Evolutionary conservation across 2,329 filamentous ascomycete genomes (phyloP).

Genomic region (Xylariaceae sp.): DNA sequence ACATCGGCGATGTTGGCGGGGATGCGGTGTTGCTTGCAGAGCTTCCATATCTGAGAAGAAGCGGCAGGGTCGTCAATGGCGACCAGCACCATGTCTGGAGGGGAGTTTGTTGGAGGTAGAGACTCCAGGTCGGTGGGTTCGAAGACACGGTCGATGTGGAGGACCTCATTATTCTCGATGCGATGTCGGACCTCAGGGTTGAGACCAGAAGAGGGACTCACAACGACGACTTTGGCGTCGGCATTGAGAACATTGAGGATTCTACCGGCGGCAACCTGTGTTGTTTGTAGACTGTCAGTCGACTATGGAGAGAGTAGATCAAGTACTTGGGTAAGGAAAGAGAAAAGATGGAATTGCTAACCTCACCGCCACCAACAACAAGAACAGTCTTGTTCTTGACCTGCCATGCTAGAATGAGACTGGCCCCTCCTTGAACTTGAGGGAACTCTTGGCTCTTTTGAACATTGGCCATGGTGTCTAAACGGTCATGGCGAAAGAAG

Average conservation of each 20-base stretch:
- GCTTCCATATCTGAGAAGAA: slow-evolving; percentile 87
- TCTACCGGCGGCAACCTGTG: slow-evolving; percentile 86
- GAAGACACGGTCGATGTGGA: slow-evolving; percentile 79
- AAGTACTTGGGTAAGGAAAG: not conserved
- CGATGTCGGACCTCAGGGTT: slow-evolving; percentile 87
- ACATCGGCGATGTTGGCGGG: slow-evolving; percentile 97
- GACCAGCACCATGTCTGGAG: slow-evolving; percentile 78
- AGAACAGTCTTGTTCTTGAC: slow-evolving; percentile 82
- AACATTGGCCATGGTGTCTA: slow-evolving; percentile 9
- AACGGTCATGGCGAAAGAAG: slow-evolving; percentile 7
- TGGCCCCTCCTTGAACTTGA: slow-evolving; percentile 82
- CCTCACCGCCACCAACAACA: slow-evolving; percentile 94
- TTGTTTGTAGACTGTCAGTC: slow-evolving; percentile 12
- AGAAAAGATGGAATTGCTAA: slow-evolving; percentile 39
- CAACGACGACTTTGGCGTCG: slow-evolving; percentile 83
- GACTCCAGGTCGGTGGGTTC: slow-evolving; percentile 80
- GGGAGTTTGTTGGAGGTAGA: slow-evolving; percentile 30
- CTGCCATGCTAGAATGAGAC: slow-evolving; percentile 94
- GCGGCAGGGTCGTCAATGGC: slow-evolving; percentile 90
- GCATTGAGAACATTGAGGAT: slow-evolving; percentile 90
- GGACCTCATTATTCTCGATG: slow-evolving; percentile 69
- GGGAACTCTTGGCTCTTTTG: slow-evolving; percentile 53
- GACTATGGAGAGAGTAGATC: slow-evolving; percentile 3
- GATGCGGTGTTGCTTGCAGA: slow-evolving; percentile 81
- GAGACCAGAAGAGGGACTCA: slow-evolving; percentile 74